Evolutionary conservation across 352 stramenopile genomes (phyloP), one percentile per base, ranked within the genome.

Genomic region (Pythium phragmitis): DNA sequence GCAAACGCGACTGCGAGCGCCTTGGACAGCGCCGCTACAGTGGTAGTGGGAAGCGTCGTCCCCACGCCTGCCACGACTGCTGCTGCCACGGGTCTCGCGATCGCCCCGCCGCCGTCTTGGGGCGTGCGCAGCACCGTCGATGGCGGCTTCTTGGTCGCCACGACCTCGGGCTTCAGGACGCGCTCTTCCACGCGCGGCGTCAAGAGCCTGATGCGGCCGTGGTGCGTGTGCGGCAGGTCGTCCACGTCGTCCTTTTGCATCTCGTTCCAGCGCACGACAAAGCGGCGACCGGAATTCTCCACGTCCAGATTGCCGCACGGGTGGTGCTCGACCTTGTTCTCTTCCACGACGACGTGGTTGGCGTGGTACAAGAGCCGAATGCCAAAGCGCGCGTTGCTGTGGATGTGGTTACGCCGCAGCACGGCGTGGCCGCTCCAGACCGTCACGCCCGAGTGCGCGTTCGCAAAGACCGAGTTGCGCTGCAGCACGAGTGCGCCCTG

Each of bases 251-350:
- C 70, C 49, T 87, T 89, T 39, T 71, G 70, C 77, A 92, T 90
- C 16, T 88, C 77, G 65, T 91, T 92, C 70, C 79, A 84, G 4
- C 85, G 85, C 26, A 94, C 75, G 30, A 92, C 80, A 55, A 92
- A 92, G 28, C 85, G 80, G 28, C 85, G 79, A 1, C 82, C 81
- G 0, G 82, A 91, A 46, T 88, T 87, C 50, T 94, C 85, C 0
- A 84, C 73, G 49, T 94, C 85, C 8, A 94, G 72, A 34, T 87
- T 89, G 1, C 83, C 83, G 37, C 85, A 94, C 13, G 74, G 48
- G 23, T 94, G 82, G n/a, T 74, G 70, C 21, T 75, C 71, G 21
- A 94, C 73, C 3, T 78, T 60, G 54, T 94, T 94, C 33, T 91
- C 76, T 64, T 94, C 81, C 21, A 94, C 60, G n/a, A 92, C 79